These are phyloP conservation scores for Nicotiana benthamiana DNA, from an alignment of 257 asterid genomes.

Conservation along the genomic window DNA sequence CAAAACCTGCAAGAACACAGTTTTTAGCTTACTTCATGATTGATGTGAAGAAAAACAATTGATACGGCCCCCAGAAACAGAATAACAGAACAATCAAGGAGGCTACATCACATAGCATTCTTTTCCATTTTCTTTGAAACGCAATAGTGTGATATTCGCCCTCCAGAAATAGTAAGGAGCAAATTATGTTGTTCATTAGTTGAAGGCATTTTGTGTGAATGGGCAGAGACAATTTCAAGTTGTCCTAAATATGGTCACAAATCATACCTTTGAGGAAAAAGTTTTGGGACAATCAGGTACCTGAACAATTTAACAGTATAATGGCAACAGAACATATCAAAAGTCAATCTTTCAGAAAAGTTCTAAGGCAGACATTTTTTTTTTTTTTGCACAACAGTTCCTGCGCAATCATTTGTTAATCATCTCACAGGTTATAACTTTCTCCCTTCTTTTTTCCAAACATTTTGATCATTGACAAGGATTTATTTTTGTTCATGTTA, in stretches of 20 bases:
- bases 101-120: neutral
- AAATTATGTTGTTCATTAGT: neutral
- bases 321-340: neutral
- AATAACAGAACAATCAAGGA: neutral
- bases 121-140: neutral
- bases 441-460: neutral
- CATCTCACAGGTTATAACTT: neutral
- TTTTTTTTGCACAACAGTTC: neutral
- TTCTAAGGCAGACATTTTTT: neutral
- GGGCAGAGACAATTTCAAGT: neutral
- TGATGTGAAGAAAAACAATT: neutral
- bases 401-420: neutral
- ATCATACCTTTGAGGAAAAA: neutral
- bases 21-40: constrained; percentile 2
- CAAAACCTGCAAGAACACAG: constrained; percentile 42
- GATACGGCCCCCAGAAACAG: neutral
- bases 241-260: neutral
- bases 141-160: neutral
- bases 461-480: neutral
- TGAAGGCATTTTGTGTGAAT: neutral
- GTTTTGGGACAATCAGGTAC: neutral
- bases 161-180: neutral
- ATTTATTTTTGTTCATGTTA: neutral
- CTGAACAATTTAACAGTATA: neutral
- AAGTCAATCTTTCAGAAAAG: neutral